These are phyloP conservation scores for Physocladia obscura DNA, from an alignment of 192 early-diverging fungal species.

Conservation along the genomic window DNA sequence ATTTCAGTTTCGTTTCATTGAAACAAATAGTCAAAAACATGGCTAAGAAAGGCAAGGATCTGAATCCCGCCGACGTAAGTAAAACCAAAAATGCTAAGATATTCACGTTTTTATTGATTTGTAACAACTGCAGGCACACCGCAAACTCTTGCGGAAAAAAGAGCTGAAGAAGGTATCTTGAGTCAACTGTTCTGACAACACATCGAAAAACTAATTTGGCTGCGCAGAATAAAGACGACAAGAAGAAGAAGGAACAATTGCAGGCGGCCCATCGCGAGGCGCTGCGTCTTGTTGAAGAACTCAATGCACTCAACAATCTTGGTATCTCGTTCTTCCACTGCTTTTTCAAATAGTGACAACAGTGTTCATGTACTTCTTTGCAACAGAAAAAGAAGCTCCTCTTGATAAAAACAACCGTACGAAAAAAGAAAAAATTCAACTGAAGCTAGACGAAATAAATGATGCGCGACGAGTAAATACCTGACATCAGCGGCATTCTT, in stretches of 20 bases:
- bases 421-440: slow-evolving; percentile 44
- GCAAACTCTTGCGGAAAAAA: slow-evolving; percentile 55
- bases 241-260: slow-evolving; percentile 54
- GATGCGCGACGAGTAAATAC: slow-evolving; percentile 56
- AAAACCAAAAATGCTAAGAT: neutral
- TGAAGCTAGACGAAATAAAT: slow-evolving; percentile 55
- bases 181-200: too few species aligned
- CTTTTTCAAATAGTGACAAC: neutral
- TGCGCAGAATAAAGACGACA: slow-evolving; percentile 63
- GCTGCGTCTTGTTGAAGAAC: slow-evolving; percentile 51
- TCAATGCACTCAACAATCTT: slow-evolving; percentile 40
- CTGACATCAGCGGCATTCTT: slow-evolving; percentile 13
- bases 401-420: slow-evolving; percentile 49
- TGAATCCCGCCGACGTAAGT: slow-evolving; percentile 24
- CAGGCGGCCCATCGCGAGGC: slow-evolving; percentile 59
- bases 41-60: slow-evolving; percentile 29
- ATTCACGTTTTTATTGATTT: neutral
- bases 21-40: too few species aligned
- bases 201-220: neutral
- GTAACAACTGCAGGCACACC: slow-evolving; percentile 22
- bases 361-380: slow-evolving; percentile 15
- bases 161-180: slow-evolving; percentile 58
- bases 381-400: slow-evolving; percentile 35
- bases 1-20: too few species aligned
- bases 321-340: slow-evolving; percentile 39